phyloP scores from a whole-genome alignment of 75 land plant genomes.

The Azolla pinnata region DNA sequence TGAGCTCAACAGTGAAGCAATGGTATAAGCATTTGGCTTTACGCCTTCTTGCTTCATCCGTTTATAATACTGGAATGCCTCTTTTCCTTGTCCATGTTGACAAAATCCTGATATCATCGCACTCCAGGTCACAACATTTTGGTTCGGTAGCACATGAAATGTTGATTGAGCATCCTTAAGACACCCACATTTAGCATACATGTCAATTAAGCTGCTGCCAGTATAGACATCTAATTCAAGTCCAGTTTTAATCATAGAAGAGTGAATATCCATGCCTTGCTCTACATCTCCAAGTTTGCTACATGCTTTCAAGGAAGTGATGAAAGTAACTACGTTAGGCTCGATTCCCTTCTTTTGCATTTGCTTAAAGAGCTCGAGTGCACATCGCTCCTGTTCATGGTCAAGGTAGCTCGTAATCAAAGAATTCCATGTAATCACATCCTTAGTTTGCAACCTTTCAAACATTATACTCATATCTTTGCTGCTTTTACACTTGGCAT shows the following conservation, averaged over 20 bases:
- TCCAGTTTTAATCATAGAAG: conserved; percentile 2
- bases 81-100: conserved; percentile 4
- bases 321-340: background rate
- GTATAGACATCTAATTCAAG: conserved; percentile 5
- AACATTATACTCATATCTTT: background rate
- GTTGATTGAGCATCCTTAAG: background rate
- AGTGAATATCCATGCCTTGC: conserved; percentile 8
- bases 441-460: background rate
- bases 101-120: conserved; percentile 12
- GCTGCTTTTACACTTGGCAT: conserved; percentile 6
- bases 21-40: conserved; percentile 8
- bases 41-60: conserved; percentile 8
- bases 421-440: conserved; percentile 1
- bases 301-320: conserved; percentile 7
- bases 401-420: background rate
- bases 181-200: conserved; percentile 12
- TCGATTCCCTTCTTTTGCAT: conserved; percentile 7
- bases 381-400: background rate
- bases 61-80: conserved; percentile 6
- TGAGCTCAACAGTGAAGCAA: conserved; percentile 7
- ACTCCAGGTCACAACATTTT: conserved; percentile 17
- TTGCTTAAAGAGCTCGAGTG: conserved; percentile 6
- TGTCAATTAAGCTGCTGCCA: conserved; percentile 10
- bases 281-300: conserved; percentile 8
- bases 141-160: conserved; percentile 8